Evolutionary conservation across 306 rosid genomes (phyloP), one percentile per base, ranked within the genome.

Genomic region (Mimosa bimucronata): DNA sequence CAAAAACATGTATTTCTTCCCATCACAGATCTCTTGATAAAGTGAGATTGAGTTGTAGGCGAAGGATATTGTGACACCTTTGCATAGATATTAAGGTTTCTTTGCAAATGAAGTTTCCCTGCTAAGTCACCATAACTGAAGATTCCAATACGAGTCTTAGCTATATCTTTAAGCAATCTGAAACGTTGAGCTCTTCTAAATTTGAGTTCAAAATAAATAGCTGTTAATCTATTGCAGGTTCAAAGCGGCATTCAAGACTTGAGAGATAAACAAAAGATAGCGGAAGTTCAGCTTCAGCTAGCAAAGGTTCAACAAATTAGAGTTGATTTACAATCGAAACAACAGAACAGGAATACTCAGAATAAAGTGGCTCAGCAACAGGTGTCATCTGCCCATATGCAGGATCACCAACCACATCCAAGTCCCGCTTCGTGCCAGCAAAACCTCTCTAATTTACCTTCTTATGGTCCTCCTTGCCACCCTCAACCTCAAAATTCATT

Each of bases 261-360:
- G 55, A 69, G 30, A 69, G 74, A 69, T 42, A 69, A 42, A 69
- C 53, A 41, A 41, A 69, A 69, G 31, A 69, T 69, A 21, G 55
- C 74, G 3, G 74, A 69, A 69, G 52, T 69, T 69, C 74, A 69
- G 74, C 74, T 69, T 46, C 53, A 69, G 34, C 74, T 69, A 41
- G 74, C 34, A 42, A 41, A 21, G 74, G 15, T 42, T 42, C 74
- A 41, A 41, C 74, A 69, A 69, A 21, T 23, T 68, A 68, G 29
- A 69, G 74, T 44, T 69, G 34, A 69, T 23, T 41, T 37, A 11
- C 53, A 69, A 23, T 11, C 53, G 18, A 42, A 69, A 41, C 74
- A 41, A 45, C 23, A 23, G 48, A 42, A 69, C 74, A 69, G 55
- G 53, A 69, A 69, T 69, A 13, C 14, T 69, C 74, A 69, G 74